Base-by-base conservation (phyloP, 164 flowering plant genomes). In the Chimonanthus praecox region DNA sequence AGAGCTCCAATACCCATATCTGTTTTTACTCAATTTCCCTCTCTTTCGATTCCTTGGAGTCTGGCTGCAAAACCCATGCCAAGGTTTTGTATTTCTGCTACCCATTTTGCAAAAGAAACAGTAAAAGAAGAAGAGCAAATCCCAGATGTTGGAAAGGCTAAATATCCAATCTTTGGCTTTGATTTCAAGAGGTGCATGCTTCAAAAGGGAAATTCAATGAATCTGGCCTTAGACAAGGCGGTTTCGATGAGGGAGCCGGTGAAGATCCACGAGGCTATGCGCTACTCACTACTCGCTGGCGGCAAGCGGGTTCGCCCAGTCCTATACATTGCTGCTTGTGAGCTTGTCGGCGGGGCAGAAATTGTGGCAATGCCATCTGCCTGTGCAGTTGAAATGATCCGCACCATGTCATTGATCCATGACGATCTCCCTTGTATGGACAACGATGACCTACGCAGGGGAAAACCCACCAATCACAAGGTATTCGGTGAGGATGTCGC, bases 381-480 rank as follows among this genome's bases (percentile, higher is more conserved):
- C 6, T 88, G 92, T 70, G 91, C 91, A 0, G 88, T 88, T 3
- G 95, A 90, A 81, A 90, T 90, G 95, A 87, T 20, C 45, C 92
- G 88, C 82, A 85, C 90, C 75, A 89, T 88, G 95, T 88, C 91
- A 6, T 65, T 90, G 7, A 90, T 90, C 72, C 94, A 89, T 64
- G 94, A 89, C 58, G 94, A 89, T 46, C 83, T 89, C 46, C 94
- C 94, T 1, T 88, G 90, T 47, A 89, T 89, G 90, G 90, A 89
- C 65, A 84, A 89, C 74, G 94, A 87, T 71, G 87, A 88, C 69
- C 83, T 89, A 54, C 84, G 94, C 62, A 90, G 2, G n/a, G 94
- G 94, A 7, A 87, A 85, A 70, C 94, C 94, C 62, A 86, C 92
- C 6, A 90, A 87, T 58, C 94, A 90, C 82, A 85, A 82, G 75